phyloP scores from a whole-genome alignment of 2,329 filamentous ascomycete genomes.

The Lizonia empirigonia region DNA sequence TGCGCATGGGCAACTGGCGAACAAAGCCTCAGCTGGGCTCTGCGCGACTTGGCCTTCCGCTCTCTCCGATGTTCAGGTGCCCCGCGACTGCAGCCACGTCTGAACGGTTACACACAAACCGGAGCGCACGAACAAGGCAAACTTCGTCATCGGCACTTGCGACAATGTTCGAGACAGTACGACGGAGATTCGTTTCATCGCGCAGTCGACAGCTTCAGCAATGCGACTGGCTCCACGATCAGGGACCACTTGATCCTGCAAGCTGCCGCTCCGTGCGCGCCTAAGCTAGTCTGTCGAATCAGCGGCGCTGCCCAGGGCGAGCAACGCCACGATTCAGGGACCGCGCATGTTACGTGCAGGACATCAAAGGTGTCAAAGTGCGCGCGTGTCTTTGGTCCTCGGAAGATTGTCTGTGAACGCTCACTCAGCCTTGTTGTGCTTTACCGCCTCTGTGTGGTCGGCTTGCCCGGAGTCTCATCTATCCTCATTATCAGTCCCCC shows the following conservation, averaged over 20 bases:
- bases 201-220: constrained; percentile 25
- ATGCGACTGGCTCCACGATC: constrained; percentile 32
- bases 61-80: background rate
- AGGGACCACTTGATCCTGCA: constrained; percentile 29
- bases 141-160: constrained; percentile 29
- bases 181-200: constrained; percentile 37
- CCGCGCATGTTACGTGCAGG: constrained; percentile 39
- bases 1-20: constrained; percentile 32
- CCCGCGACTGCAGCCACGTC: constrained; percentile 4
- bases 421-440: constrained; percentile 12
- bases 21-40: constrained; percentile 26
- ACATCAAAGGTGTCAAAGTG: constrained; percentile 12
- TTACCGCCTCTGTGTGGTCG: constrained; percentile 23
- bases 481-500: constrained; percentile 18
- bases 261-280: constrained; percentile 40
- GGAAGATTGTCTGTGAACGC: constrained; percentile 23
- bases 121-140: too few species aligned
- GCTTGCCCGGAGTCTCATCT: constrained; percentile 1
- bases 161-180: constrained; percentile 33
- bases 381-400: constrained; percentile 27
- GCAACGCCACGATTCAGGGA: constrained; percentile 42
- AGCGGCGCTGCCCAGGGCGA: constrained; percentile 27
- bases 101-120: constrained; percentile 4
- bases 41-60: constrained; percentile 18
- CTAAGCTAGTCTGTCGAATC: constrained; percentile 38